Conservation (phyloP, 495 filamentous ascomycete genomes). For the Geoglossum glabrum region DNA sequence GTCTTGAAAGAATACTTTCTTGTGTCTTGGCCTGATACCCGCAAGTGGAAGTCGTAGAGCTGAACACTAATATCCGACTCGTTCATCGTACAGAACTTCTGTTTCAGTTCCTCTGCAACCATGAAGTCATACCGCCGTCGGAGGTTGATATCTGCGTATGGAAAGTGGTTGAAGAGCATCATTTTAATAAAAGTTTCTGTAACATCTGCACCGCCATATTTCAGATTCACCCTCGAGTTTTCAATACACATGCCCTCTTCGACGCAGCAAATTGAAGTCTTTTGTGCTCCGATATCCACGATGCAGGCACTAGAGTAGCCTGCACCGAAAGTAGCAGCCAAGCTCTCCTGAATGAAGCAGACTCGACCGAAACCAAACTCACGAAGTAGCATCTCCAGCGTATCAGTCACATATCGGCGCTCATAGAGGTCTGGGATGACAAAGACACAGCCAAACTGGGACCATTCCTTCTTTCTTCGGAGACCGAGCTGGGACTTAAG, state of each 20-base stretch:
- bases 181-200: conserved; percentile 90
- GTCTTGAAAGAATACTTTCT: conserved; percentile 83
- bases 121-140: conserved; percentile 79
- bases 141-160: conserved; percentile 83
- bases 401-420: conserved; percentile 66
- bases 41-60: conserved; percentile 68
- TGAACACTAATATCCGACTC: conserved; percentile 68
- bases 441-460: conserved; percentile 80
- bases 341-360: conserved; percentile 86
- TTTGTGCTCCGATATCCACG: conserved; percentile 91
- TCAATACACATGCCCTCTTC: conserved; percentile 91
- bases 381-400: conserved; percentile 66
- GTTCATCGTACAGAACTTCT: conserved; percentile 67
- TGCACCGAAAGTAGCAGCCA: conserved; percentile 89
- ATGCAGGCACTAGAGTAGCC: conserved; percentile 85
- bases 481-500: conserved; percentile 67
- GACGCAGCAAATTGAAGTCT: conserved; percentile 93
- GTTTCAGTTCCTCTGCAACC: conserved; percentile 85
- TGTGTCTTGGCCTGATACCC: conserved; percentile 72
- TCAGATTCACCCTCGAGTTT: conserved; percentile 80
- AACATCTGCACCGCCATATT: conserved; percentile 80
- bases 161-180: conserved; percentile 90
- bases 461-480: conserved; percentile 57
- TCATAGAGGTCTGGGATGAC: conserved; percentile 94
- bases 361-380: conserved; percentile 74